Conservation (phyloP, 163 green algal genomes). For the Scenedesmus sp. region DNA sequence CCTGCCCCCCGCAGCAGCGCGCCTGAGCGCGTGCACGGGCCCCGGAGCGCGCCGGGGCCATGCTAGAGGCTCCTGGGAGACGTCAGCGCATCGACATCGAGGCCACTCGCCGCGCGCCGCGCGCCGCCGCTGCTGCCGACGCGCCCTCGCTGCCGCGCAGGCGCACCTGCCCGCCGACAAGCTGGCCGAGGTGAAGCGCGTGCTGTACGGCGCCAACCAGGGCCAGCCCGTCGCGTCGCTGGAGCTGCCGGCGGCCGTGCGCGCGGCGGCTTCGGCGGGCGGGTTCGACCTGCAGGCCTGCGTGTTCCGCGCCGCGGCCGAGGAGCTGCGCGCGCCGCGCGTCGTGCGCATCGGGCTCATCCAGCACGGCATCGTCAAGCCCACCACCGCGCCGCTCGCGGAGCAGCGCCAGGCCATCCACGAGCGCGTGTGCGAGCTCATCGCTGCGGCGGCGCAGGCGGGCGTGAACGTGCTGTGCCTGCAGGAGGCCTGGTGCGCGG, state of each 20-base stretch:
- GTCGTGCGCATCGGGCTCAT: constrained; percentile 85
- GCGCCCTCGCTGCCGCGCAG: not conserved
- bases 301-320: constrained; percentile 74
- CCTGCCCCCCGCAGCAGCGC: no score
- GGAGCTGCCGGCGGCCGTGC: constrained; percentile 20
- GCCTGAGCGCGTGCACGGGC: no score
- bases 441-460: constrained; percentile 77
- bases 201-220: constrained; percentile 84
- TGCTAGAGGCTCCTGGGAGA: no score
- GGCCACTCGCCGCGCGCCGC: not conserved
- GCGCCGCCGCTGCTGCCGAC: not conserved
- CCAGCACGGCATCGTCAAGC: constrained; percentile 85
- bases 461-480: constrained; percentile 93
- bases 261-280: not conserved
- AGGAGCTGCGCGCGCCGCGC: constrained; percentile 83
- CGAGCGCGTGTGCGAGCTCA: constrained; percentile 64
- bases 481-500: constrained; percentile 85
- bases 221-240: constrained; percentile 64
- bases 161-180: constrained; percentile 62
- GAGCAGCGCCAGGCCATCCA: constrained; percentile 85
- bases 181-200: constrained; percentile 72
- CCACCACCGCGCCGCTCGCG: constrained; percentile 84
- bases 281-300: constrained; percentile 80
- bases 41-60: no score
- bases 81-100: no score